Conservation (phyloP, 2,329 filamentous ascomycete genomes). For the Pochonia chlamydosporia region DNA sequence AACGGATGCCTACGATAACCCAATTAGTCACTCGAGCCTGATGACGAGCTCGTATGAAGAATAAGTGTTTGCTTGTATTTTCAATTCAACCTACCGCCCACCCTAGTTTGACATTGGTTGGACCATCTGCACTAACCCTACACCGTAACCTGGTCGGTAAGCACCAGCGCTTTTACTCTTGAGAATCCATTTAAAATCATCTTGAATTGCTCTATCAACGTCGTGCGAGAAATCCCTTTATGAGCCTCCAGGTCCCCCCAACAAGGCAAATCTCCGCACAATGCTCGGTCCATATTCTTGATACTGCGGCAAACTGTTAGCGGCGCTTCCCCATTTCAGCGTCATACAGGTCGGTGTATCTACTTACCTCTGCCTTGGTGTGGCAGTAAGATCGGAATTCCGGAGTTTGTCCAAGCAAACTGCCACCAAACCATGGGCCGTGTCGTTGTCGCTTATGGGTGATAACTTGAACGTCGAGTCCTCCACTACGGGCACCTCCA, state of each 20-base stretch:
- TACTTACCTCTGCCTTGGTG: conserved; percentile 68
- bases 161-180: background rate
- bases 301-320: conserved; percentile 52
- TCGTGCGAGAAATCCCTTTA: conserved; percentile 28
- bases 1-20: too few relatives aligned
- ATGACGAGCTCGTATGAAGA: background rate
- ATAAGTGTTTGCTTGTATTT: background rate
- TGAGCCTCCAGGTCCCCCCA: conserved; percentile 85
- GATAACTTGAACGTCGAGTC: conserved; percentile 93
- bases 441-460: conserved; percentile 96
- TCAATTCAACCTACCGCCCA: background rate
- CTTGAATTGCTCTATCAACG: conserved; percentile 3
- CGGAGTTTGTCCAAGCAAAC: conserved; percentile 90
- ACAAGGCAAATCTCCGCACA: conserved; percentile 85
- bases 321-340: background rate
- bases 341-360: background rate
- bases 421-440: conserved; percentile 97
- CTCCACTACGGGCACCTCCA: conserved; percentile 87
- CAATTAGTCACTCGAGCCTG: too few relatives aligned
- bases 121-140: background rate
- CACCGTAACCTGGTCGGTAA: background rate
- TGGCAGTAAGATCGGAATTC: conserved; percentile 99
- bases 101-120: background rate
- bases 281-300: conserved; percentile 95
- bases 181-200: background rate